These are phyloP conservation scores for Leccinum barrowsii DNA, from an alignment of 768 basidiomycete genomes.

Conservation along the genomic window DNA sequence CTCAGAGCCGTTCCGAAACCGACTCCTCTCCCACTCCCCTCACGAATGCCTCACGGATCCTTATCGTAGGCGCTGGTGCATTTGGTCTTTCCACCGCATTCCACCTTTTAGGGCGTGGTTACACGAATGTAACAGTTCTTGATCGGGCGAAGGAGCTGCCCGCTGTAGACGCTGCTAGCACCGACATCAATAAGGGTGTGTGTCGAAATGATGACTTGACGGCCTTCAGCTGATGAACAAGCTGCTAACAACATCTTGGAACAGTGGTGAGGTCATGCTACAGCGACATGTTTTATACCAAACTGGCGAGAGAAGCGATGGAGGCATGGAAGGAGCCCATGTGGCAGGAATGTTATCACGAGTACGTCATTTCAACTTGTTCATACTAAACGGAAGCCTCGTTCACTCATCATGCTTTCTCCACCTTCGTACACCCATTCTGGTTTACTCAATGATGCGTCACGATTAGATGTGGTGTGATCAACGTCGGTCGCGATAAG, in stretches of 20 bases:
- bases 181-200: conserved; percentile 43
- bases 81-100: conserved; percentile 88
- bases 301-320: conserved; percentile 76
- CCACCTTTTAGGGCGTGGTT: conserved; percentile 70
- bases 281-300: conserved; percentile 61
- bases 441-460: neutral
- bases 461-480: conserved; percentile 23
- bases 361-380: conserved; percentile 47
- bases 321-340: conserved; percentile 63
- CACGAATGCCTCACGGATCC: conserved; percentile 17
- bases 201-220: neutral
- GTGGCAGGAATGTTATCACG: conserved; percentile 79
- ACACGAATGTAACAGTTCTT: conserved; percentile 66
- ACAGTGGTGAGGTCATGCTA: conserved; percentile 77
- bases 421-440: neutral
- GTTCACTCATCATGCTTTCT: neutral
- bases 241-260: neutral
- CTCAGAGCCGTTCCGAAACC: neutral
- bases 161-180: conserved; percentile 77
- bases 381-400: neutral
- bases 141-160: conserved; percentile 70
- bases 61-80: conserved; percentile 80
- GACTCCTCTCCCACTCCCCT: neutral
- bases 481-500: conserved; percentile 21
- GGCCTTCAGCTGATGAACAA: neutral